phyloP scores from a whole-genome alignment of 495 filamentous ascomycete species.

The Filosporella fistucella region DNA sequence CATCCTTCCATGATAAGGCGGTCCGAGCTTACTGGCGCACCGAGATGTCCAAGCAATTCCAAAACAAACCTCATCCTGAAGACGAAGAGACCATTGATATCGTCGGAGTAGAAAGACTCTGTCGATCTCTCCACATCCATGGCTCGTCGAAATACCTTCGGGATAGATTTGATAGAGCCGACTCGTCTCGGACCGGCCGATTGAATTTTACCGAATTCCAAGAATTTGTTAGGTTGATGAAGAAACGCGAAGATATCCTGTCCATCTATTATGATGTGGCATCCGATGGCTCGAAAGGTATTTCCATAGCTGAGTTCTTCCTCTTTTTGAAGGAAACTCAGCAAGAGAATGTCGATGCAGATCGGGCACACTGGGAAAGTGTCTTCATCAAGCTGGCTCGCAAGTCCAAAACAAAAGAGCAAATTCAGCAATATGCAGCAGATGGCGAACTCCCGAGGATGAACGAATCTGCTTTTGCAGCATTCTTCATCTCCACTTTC shows the following conservation, averaged over 20 bases:
- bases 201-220: slow-evolving; percentile 76
- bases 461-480: slow-evolving; percentile 68
- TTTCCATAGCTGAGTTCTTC: slow-evolving; percentile 70
- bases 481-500: slow-evolving; percentile 68
- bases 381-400: slow-evolving; percentile 74
- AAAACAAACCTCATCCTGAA: slow-evolving; percentile 44
- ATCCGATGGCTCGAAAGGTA: slow-evolving; percentile 48
- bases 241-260: slow-evolving; percentile 75
- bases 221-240: slow-evolving; percentile 75
- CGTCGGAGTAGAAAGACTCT: slow-evolving; percentile 71
- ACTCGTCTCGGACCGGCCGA: slow-evolving; percentile 51
- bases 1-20: slow-evolving; percentile 74
- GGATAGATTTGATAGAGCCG: slow-evolving; percentile 73
- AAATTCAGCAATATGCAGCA: slow-evolving; percentile 28
- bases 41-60: slow-evolving; percentile 73
- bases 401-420: slow-evolving; percentile 50
- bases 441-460: slow-evolving; percentile 51
- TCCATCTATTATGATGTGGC: slow-evolving; percentile 57
- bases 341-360: slow-evolving; percentile 64
- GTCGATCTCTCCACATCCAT: slow-evolving; percentile 84
- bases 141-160: slow-evolving; percentile 69
- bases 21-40: slow-evolving; percentile 77
- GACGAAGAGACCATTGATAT: slow-evolving; percentile 71
- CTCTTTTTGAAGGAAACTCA: slow-evolving; percentile 70
- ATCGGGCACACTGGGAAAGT: slow-evolving; percentile 60